Evolutionary conservation across 78 protist species (phyloP).

Genomic region (Monosiga brevicollis): DNA sequence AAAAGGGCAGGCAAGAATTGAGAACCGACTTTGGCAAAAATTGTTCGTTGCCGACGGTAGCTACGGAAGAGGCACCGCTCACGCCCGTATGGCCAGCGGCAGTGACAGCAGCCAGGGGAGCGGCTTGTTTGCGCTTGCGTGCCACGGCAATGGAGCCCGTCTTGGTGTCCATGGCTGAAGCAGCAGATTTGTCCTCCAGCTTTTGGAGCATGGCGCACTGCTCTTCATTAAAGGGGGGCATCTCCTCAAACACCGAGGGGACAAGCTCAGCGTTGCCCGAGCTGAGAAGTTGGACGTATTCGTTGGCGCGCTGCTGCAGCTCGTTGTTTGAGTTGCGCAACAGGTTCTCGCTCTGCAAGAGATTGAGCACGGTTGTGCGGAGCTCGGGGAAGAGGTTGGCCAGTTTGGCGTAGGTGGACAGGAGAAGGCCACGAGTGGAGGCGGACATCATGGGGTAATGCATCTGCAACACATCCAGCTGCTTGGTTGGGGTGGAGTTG

Average conservation of each 20-base stretch:
- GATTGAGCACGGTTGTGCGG: slow-evolving; percentile 18
- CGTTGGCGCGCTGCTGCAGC: slow-evolving; percentile 84
- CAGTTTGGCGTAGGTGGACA: slow-evolving; percentile 77
- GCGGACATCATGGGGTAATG: slow-evolving; percentile 20
- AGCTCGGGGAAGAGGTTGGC: slow-evolving; percentile 73
- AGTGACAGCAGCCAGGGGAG: not conserved
- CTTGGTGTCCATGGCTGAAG: not conserved
- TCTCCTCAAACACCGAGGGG: slow-evolving; percentile 37
- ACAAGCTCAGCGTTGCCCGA: too few species aligned
- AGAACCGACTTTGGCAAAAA: too few species aligned
- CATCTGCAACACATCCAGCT: slow-evolving; percentile 52
- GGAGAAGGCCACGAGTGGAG: slow-evolving; percentile 62
- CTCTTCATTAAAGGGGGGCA: slow-evolving; percentile 71
- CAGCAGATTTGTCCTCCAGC: not conserved
- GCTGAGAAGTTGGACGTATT: too few species aligned
- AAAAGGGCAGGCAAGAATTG: not conserved
- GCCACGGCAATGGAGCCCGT: not conserved
- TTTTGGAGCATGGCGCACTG: slow-evolving; percentile 22
- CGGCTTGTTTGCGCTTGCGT: not conserved
- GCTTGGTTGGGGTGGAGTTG: slow-evolving; percentile 16
- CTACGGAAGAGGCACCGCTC: not conserved
- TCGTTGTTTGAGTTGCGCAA: slow-evolving; percentile 65
- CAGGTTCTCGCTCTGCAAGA: slow-evolving; percentile 23
- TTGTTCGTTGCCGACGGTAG: not conserved
- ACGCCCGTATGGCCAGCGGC: not conserved